phyloP scores from a whole-genome alignment of 169 alveolate genomes.

The Cryptosporidium ryanae region DNA sequence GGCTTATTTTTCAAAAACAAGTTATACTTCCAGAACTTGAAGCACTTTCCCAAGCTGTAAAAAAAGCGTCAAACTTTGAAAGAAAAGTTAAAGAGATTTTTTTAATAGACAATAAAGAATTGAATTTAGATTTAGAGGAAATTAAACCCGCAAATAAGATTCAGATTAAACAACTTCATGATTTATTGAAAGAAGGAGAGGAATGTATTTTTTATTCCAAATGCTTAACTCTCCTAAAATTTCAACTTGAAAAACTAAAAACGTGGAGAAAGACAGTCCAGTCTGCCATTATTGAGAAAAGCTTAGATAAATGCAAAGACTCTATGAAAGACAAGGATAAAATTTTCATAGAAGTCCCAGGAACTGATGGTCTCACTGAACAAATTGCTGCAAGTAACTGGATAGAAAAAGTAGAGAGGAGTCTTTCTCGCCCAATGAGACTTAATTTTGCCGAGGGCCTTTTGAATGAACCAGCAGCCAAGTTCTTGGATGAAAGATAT shows the following conservation, averaged over 20 bases:
- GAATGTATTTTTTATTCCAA: constrained; percentile 16
- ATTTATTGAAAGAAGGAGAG: constrained; percentile 53
- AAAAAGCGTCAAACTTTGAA: constrained; percentile 18
- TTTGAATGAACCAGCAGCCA: constrained; percentile 71
- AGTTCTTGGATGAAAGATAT: constrained; percentile 50
- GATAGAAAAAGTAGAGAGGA: constrained; percentile 69
- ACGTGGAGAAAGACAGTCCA: constrained; percentile 62
- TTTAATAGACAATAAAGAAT: neutral
- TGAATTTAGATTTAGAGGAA: neutral
- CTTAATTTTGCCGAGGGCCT: constrained; percentile 56
- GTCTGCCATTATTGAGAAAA: constrained; percentile 65
- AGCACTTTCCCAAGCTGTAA: neutral
- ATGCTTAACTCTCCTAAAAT: constrained; percentile 18
- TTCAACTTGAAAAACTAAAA: constrained; percentile 39
- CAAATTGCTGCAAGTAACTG: constrained; percentile 75
- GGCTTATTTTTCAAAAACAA: neutral
- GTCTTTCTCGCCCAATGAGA: constrained; percentile 64
- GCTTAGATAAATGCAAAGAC: constrained; percentile 67
- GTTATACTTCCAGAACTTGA: constrained; percentile 64
- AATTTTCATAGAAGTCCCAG: constrained; percentile 54
- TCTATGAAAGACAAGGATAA: constrained; percentile 65
- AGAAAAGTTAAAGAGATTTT: constrained; percentile 22
- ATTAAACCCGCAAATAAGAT: constrained; percentile 8
- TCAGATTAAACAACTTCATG: constrained; percentile 20
- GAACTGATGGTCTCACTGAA: constrained; percentile 44